Evolutionary conservation across 345 rosid genomes (phyloP), one percentile per base, ranked within the genome.

Genomic region (Boechera retrofracta): DNA sequence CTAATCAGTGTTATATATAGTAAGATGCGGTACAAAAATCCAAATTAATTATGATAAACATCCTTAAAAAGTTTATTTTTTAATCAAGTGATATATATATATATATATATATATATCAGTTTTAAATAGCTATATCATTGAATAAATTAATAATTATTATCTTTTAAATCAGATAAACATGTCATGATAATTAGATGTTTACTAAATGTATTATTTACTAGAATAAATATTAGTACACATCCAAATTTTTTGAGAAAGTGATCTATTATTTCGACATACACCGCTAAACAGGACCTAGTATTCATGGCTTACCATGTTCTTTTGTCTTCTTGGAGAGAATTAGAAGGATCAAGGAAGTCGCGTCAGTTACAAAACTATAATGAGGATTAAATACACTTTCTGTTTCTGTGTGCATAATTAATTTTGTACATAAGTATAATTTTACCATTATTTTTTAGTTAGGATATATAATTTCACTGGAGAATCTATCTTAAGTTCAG

Each of bases 331-430:
- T 51, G 58, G 51, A 61, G 52, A 51, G 32, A 28, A n/a, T 51
- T 26, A n/a, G 16, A 72, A 28, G 61, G 41, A 51, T 41, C 51
- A 51, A 39, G 64, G 29, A 55, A 51, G 21, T 62, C 16, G 42
- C 53, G 61, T 62, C 76, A 7, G 69, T 72, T 62, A 72, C 69
- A 47, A 45, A 71, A 60, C 57, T 33, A 33, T 21, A 12, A 12
- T 11, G 63, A 65, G 28, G 2, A 49, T 12, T 51, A 33, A 51
- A 51, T 67, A 51, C 24, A 45, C 2, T 5, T 59, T 45, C 21
- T 21, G 74, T 42, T 44, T 56, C 45, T 44, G 32, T 42, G 55
- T 70, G 56, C 55, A 47, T 47, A 8, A 70, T 16, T 10, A 5
- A 2, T 70, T 29, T 53, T 54, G 24, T 51, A 35, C 32, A 44